Evolutionary conservation across 306 rosid genomes (phyloP).

Genomic region (Vicia villosa): DNA sequence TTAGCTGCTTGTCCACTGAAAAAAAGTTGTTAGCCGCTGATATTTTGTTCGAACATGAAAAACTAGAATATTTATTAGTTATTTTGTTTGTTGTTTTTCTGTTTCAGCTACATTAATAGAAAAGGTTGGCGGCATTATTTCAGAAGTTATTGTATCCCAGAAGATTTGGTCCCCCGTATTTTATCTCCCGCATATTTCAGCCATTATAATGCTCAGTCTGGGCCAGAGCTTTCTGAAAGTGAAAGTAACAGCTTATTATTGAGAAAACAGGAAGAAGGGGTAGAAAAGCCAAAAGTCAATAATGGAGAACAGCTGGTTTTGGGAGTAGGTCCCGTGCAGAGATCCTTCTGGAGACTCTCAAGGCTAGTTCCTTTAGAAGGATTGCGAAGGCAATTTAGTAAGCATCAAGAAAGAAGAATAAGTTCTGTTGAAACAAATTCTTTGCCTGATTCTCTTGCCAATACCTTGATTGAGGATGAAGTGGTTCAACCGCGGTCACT

Average conservation of each 20-base stretch:
- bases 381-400: constrained; percentile 65
- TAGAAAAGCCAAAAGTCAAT: constrained; percentile 55
- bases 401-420: constrained; percentile 50
- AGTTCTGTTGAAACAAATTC: constrained; percentile 50
- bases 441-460: constrained; percentile 53
- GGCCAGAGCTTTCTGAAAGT: constrained; percentile 45
- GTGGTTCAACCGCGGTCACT: constrained; percentile 79
- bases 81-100: constrained; percentile 10
- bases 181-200: constrained; percentile 96
- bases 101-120: constrained; percentile 77
- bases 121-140: constrained; percentile 96
- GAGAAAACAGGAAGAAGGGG: constrained; percentile 54
- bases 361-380: constrained; percentile 90
- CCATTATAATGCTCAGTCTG: constrained; percentile 86
- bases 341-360: constrained; percentile 91
- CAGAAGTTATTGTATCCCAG: constrained; percentile 97
- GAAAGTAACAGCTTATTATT: constrained; percentile 45
- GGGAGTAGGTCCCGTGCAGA: constrained; percentile 94
- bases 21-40: constrained; percentile 7
- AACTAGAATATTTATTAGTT: constrained; percentile 17
- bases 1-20: not conserved
- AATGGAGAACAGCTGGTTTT: constrained; percentile 81
- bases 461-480: constrained; percentile 68
- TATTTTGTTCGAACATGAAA: constrained; percentile 11
- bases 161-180: constrained; percentile 93